Conservation (phyloP, 2,329 filamentous ascomycete species). For the Triangularia setosa region DNA sequence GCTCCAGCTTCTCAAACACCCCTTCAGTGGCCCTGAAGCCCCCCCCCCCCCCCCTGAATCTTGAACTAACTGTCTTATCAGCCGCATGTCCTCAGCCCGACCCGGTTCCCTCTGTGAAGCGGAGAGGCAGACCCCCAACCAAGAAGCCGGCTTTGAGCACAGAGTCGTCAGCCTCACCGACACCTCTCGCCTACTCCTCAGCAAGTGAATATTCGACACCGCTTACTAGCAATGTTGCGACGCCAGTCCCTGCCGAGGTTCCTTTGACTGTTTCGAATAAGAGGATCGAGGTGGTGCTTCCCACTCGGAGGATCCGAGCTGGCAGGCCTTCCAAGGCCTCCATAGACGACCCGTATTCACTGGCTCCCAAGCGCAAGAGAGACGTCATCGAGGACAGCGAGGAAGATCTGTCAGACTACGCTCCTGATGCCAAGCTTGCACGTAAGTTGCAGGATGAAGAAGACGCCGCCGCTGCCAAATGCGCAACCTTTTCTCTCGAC, state of each 20-base stretch:
- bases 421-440: slow-evolving; percentile 51
- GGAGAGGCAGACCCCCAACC: slow-evolving; percentile 28
- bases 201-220: slow-evolving; percentile 42
- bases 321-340: slow-evolving; percentile 35
- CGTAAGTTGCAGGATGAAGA: slow-evolving; percentile 52
- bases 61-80: slow-evolving; percentile 12
- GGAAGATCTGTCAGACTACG: slow-evolving; percentile 35
- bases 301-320: slow-evolving; percentile 6
- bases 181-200: slow-evolving; percentile 31
- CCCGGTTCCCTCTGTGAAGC: slow-evolving; percentile 22
- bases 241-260: slow-evolving; percentile 32
- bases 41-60: background rate
- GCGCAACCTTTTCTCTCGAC: background rate
- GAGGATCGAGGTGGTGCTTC: slow-evolving; percentile 36
- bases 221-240: slow-evolving; percentile 40
- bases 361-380: slow-evolving; percentile 44
- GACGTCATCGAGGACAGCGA: slow-evolving; percentile 41
- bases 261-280: slow-evolving; percentile 18
- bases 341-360: slow-evolving; percentile 46
- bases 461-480: slow-evolving; percentile 19
- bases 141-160: slow-evolving; percentile 26
- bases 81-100: slow-evolving; percentile 15
- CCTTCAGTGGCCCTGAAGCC: no score
- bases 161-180: slow-evolving; percentile 36
- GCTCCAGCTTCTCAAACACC: background rate